A percentile compares a stretch with the other conserved stretches of the same genome.
Evolutionary conservation across 2,329 filamentous ascomycete genomes (phyloP).

Genomic region (Colletotrichum simmondsii): DNA sequence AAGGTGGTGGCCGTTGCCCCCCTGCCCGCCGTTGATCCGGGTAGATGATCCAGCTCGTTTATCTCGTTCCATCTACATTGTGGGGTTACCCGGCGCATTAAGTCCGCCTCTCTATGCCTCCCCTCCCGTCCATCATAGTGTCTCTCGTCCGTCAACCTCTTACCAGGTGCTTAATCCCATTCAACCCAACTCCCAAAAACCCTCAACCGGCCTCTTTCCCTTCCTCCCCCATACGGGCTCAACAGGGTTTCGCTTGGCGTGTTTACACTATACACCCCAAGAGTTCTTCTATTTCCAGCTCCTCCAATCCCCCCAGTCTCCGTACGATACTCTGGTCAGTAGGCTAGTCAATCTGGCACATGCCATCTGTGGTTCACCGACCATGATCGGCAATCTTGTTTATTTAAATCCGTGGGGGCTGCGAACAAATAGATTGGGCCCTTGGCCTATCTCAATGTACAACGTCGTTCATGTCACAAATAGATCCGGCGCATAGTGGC

Average conservation of each 20-base stretch:
- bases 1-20: background rate
- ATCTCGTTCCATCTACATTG: background rate
- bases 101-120: background rate
- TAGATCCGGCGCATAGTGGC: background rate
- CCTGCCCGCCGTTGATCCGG: background rate
- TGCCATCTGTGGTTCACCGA: background rate
- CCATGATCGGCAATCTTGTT: background rate
- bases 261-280: background rate
- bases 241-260: background rate
- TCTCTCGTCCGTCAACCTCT: too few relatives aligned
- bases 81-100: background rate
- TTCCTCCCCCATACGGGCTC: background rate
- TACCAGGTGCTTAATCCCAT: background rate
- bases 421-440: conserved; percentile 2
- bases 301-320: too few relatives aligned
- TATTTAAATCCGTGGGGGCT: background rate
- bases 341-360: background rate
- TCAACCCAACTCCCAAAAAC: background rate
- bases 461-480: background rate
- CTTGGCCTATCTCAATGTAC: background rate
- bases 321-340: background rate
- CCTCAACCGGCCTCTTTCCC: background rate
- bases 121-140: background rate
- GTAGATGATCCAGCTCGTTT: background rate
- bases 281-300: background rate